phyloP scores from a whole-genome alignment of 345 rosid genomes.

The Conringia planisiliqua region DNA sequence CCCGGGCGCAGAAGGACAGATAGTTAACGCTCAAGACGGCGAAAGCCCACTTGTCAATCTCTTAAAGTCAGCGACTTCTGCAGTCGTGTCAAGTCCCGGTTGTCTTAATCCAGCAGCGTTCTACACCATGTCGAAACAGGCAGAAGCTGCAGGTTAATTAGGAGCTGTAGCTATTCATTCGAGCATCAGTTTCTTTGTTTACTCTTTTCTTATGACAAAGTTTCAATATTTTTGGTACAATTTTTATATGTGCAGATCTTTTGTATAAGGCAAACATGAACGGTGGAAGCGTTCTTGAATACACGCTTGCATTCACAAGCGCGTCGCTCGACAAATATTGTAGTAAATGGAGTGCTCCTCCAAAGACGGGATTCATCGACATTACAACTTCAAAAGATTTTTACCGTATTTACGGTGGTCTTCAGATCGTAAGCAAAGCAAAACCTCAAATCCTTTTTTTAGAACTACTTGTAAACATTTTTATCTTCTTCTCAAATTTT shows the following conservation, averaged over 20 bases:
- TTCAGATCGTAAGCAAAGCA: conserved; percentile 70
- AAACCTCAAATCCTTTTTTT: neutral
- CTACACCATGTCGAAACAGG: conserved; percentile 93
- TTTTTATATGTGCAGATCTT: conserved; percentile 59
- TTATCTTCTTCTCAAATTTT: neutral
- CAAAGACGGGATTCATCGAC: conserved; percentile 94
- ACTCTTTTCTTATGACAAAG: neutral
- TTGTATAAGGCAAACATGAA: conserved; percentile 92
- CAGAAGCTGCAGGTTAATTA: conserved; percentile 92
- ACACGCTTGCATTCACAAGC: conserved; percentile 96
- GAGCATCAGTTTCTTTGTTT: neutral
- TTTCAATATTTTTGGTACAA: conserved; percentile 10
- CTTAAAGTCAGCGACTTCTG: conserved; percentile 79
- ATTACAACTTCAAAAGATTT: conserved; percentile 96
- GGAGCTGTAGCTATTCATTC: conserved; percentile 2
- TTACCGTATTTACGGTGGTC: conserved; percentile 93
- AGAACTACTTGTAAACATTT: neutral
- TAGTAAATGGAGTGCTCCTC: conserved; percentile 93
- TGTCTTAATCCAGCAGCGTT: conserved; percentile 79
- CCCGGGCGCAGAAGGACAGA: conserved; percentile 87
- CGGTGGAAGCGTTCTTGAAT: conserved; percentile 87
- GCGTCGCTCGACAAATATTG: conserved; percentile 94
- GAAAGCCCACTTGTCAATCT: conserved; percentile 86
- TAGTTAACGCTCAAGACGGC: conserved; percentile 73
- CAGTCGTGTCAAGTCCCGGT: conserved; percentile 67